Percentiles rank a stretch among this genome's conserved stretches.
These are phyloP conservation scores for Agaricus subrufescens DNA, from an alignment of 768 basidiomycete species.

Conservation along the genomic window DNA sequence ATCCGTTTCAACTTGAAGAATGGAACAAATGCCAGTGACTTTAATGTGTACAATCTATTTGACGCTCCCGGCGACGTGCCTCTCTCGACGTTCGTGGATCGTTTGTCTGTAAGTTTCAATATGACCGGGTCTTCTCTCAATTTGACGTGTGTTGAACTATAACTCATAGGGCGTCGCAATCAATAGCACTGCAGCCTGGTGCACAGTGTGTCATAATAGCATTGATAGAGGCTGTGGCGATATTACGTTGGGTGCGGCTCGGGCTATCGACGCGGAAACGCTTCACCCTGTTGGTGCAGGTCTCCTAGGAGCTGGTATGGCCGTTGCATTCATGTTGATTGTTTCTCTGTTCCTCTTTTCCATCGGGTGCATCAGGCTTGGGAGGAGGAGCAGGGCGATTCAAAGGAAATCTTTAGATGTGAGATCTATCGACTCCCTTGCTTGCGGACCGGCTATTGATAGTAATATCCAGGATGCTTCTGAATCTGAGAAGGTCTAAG, in stretches of 20 bases:
- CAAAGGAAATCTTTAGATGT: neutral
- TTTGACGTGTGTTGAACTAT: neutral
- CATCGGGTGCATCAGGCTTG: slow-evolving; percentile 32
- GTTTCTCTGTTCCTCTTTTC: slow-evolving; percentile 35
- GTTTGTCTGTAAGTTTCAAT: slow-evolving; percentile 24
- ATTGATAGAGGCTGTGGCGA: slow-evolving; percentile 53
- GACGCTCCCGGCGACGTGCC: slow-evolving; percentile 45
- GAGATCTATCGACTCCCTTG: neutral
- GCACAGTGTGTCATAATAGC: slow-evolving; percentile 51
- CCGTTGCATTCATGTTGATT: slow-evolving; percentile 34
- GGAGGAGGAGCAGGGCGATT: slow-evolving; percentile 8
- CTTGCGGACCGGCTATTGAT: neutral
- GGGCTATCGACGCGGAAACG: slow-evolving; percentile 17
- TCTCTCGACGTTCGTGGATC: slow-evolving; percentile 44
- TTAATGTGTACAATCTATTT: slow-evolving; percentile 45
- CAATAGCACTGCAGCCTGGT: slow-evolving; percentile 55
- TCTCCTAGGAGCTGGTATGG: slow-evolving; percentile 59
- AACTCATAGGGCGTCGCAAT: slow-evolving; percentile 39
- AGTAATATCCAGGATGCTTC: neutral
- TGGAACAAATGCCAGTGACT: slow-evolving; percentile 44
- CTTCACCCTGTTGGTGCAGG: slow-evolving; percentile 54
- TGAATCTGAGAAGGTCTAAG: neutral
- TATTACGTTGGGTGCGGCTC: slow-evolving; percentile 32
- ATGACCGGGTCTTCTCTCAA: neutral
- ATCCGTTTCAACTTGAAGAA: slow-evolving; percentile 70